Conservation (phyloP, 345 rosid species). For the Stellera chamaejasme region DNA sequence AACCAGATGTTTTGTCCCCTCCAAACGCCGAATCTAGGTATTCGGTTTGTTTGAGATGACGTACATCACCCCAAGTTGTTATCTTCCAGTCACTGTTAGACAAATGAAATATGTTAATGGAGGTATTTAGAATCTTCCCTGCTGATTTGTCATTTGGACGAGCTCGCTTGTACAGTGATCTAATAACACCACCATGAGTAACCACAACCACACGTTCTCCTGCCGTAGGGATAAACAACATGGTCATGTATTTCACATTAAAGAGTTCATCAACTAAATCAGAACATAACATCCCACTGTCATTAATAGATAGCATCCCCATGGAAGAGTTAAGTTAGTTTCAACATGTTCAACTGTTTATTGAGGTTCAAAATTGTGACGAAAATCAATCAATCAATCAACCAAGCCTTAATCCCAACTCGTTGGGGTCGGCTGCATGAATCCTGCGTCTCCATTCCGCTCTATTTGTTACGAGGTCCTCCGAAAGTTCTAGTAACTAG, state of each 20-base stretch:
- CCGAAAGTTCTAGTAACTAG: no score
- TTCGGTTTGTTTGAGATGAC: slow-evolving; percentile 43
- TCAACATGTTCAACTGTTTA: background rate
- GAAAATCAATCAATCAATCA: no score
- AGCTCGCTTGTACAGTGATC: slow-evolving; percentile 56
- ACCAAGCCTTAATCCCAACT: no score
- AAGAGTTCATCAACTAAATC: no score
- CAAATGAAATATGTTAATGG: slow-evolving; percentile 53
- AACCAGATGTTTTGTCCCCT: slow-evolving; percentile 64
- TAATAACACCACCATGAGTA: slow-evolving; percentile 68
- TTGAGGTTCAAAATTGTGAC: background rate
- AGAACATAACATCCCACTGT: background rate
- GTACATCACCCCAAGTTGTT: slow-evolving; percentile 51
- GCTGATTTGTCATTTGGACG: slow-evolving; percentile 35
- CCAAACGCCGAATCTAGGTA: slow-evolving; percentile 60
- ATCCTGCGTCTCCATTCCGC: no score
- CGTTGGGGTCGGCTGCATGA: no score
- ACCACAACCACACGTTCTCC: slow-evolving; percentile 64
- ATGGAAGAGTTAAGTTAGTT: background rate
- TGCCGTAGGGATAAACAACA: slow-evolving; percentile 15
- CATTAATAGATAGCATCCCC: background rate
- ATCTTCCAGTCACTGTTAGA: slow-evolving; percentile 40
- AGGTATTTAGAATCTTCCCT: slow-evolving; percentile 57
- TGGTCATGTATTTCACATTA: no score
- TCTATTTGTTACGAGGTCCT: no score